Percentiles rank a stretch among this genome's conserved stretches.
Conservation (phyloP, 2,329 filamentous ascomycete genomes). For the Diaporthe sp. region DNA sequence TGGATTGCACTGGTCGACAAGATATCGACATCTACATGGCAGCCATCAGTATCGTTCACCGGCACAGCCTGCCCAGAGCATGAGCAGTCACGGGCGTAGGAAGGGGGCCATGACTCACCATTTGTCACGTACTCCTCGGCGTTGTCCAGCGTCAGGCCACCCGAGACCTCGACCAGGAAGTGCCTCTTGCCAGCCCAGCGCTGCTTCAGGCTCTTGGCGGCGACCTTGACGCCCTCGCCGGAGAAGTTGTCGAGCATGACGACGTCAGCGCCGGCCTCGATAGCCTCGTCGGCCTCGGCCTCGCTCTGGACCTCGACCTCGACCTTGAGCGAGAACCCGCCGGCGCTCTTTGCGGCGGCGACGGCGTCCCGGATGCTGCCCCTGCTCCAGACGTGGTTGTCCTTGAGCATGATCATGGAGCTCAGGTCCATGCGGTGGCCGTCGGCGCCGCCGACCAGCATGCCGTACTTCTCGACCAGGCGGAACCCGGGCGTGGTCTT, state of each 20-base stretch:
- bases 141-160: constrained; percentile 87
- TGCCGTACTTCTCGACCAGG: constrained; percentile 97
- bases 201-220: constrained; percentile 80
- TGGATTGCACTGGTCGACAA: constrained; percentile 97
- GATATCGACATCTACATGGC: constrained; percentile 82
- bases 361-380: constrained; percentile 90
- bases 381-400: constrained; percentile 96
- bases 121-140: constrained; percentile 83
- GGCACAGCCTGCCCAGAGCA: neutral
- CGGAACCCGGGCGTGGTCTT: constrained; percentile 98
- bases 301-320: constrained; percentile 95
- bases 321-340: constrained; percentile 91
- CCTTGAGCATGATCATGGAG: constrained; percentile 98
- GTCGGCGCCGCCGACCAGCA: constrained; percentile 93
- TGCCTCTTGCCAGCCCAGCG: constrained; percentile 79
- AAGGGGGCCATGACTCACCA: constrained; percentile 56
- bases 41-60: neutral
- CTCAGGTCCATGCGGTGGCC: constrained; percentile 90
- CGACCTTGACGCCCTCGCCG: constrained; percentile 78
- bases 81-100: neutral
- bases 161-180: constrained; percentile 91
- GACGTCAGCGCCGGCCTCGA: constrained; percentile 90
- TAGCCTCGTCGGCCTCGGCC: constrained; percentile 90
- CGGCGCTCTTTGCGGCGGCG: constrained; percentile 81
- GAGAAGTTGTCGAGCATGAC: constrained; percentile 98